A percentile compares a stretch with the other conserved stretches of the same genome.
phyloP scores from a whole-genome alignment of 78 protist genomes.

The Ministeria vibrans region DNA sequence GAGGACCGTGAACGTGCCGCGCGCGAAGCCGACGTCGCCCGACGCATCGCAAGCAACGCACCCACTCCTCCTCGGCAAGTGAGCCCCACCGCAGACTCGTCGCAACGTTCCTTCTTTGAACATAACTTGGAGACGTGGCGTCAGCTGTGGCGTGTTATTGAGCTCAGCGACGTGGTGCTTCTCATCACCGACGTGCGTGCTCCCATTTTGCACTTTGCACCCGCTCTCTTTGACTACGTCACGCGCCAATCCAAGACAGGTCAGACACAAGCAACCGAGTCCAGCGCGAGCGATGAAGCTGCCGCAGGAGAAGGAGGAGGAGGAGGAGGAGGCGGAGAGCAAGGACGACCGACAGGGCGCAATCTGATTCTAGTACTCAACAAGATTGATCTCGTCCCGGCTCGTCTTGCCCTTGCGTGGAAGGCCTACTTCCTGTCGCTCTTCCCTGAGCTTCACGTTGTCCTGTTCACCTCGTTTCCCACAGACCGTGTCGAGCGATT shows the following conservation, averaged over 20 bases:
- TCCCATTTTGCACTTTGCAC: conserved; percentile 48
- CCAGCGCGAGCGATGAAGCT: too few relatives aligned
- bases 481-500: too few relatives aligned
- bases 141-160: conserved; percentile 66
- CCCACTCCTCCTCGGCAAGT: background rate
- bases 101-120: conserved; percentile 48
- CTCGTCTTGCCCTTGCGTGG: background rate
- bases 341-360: too few relatives aligned
- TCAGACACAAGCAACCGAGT: too few relatives aligned
- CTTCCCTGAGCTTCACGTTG: background rate
- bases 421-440: background rate
- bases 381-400: conserved; percentile 25
- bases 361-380: conserved; percentile 23
- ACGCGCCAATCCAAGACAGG: background rate
- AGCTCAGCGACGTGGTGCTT: conserved; percentile 34
- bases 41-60: background rate
- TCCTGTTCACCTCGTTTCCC: background rate
- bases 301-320: too few relatives aligned
- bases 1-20: background rate
- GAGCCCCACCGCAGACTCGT: background rate
- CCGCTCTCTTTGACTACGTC: conserved; percentile 16
- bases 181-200: conserved; percentile 45
- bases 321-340: too few relatives aligned
- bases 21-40: background rate
- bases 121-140: conserved; percentile 59